Evolutionary conservation across 768 basidiomycete genomes (phyloP).

Genomic region (Sporobolomyces phaffii): DNA sequence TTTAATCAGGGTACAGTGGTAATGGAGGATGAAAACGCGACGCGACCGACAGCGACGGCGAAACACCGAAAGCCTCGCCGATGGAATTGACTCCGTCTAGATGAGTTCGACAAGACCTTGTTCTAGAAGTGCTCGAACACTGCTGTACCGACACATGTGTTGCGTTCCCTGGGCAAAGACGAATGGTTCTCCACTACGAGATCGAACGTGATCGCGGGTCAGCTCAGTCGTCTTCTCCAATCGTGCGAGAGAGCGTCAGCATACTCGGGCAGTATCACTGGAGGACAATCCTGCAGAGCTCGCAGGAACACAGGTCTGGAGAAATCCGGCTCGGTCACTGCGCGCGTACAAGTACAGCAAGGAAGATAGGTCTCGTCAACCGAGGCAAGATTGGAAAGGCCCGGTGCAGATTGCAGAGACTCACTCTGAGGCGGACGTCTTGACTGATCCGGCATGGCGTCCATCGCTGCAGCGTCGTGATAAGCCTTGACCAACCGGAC

Average conservation of each 20-base stretch:
- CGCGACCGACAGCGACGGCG: not conserved
- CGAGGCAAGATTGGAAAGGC: too few relatives aligned
- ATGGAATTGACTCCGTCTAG: not conserved
- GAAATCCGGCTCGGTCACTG: conserved; percentile 29
- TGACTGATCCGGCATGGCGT: conserved; percentile 27
- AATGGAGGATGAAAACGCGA: too few relatives aligned
- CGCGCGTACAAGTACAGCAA: too few relatives aligned
- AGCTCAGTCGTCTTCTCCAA: not conserved
- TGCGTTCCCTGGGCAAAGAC: conserved; percentile 22
- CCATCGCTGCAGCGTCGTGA: conserved; percentile 33
- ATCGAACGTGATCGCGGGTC: not conserved
- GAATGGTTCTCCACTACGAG: conserved; percentile 23
- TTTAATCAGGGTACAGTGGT: too few relatives aligned
- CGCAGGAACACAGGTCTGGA: conserved; percentile 32
- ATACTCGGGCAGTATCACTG: conserved; percentile 32
- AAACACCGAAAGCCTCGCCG: not conserved
- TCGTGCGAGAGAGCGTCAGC: not conserved
- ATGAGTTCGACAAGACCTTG: conserved; percentile 29
- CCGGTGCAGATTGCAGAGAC: not conserved
- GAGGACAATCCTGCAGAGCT: conserved; percentile 25
- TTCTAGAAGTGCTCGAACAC: conserved; percentile 18
- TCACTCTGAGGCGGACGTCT: conserved; percentile 22
- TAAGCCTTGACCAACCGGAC: conserved; percentile 33
- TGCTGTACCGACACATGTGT: conserved; percentile 39
- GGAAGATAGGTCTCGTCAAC: not conserved